Evolutionary conservation across 2,329 filamentous ascomycete genomes (phyloP), one percentile per base, ranked within the genome.

Genomic region (Trichoderma sp.): DNA sequence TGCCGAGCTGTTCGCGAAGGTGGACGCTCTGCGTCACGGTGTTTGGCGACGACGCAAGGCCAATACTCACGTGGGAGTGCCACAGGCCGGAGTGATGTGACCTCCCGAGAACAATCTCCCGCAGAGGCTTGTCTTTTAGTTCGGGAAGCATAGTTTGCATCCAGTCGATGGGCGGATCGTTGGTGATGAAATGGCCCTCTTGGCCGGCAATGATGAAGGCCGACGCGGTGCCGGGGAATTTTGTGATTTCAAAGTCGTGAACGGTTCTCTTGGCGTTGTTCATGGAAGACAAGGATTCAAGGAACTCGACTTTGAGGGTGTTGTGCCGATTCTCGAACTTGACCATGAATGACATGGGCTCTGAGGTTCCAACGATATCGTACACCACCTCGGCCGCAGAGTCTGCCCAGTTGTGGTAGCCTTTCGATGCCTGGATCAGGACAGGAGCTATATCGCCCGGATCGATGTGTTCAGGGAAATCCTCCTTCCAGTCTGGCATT

Each of bases 21-120:
- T 66, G 24, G 4, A 71, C 47, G 4, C 26, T 67, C n/a, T 80
- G 78, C 3, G 76, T 78, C 47, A 77, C 70, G 0, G 79, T 77
- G 73, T 78, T 78, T n/a, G 14, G 9, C 2, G 30, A 3, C 21
- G 5, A 18, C 2, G 70, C 77, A 4, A 74, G 8, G 32, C 71
- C 74, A n/a, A 76, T 12, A 1, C 12, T 1, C 8, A 39, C 8
- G 2, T 34, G 14, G 21, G n/a, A 56, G 43, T 73, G 73, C 67
- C 74, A 78, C 75, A 80, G 73, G 66, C 79, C 80, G 0, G 76
- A 66, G 72, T 81, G 77, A 71, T 81, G 80, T 3, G 80, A 78
- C 0, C 79, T 76, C 1, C 79, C 78, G 30, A 82, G 73, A 21
- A 76, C 56, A 28, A 82, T 75, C 34, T 81, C 75, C 7, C 78